Base-by-base conservation (phyloP, 805 yeast species). In the Wickerhamiella qilinensis region DNA sequence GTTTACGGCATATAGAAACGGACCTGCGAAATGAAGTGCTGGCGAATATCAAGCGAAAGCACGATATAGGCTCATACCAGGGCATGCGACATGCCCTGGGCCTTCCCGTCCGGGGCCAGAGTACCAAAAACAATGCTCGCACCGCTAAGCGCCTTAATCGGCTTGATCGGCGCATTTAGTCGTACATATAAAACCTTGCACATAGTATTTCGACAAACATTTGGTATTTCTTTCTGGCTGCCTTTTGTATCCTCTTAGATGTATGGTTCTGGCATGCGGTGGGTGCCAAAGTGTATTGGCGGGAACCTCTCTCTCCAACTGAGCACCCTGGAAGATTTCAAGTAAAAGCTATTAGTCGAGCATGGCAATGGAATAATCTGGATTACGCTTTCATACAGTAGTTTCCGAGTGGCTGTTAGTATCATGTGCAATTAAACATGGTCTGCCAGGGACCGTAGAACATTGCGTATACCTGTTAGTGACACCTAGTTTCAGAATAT, bases 81-180 rank as follows among this genome's bases (percentile, higher is more conserved):
- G 98, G 98, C 63, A 60, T 77, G 54, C 76, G 97, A 62, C 97
- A 91, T 56, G 79, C 85, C 33, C 64, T 75, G 59, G 88, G 93
- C 33, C 45, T 59, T 25, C 91, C 93, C 16, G 88, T 77, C 20
- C 70, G 70, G 56, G 98, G 98, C 51, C 97, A 91, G 67, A 70
- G 78, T 44, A 91, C 98, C 15, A 75, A 83, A 64, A 82, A 79
- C 46, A 91, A 91, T 56, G 94, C 94, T 25, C 68, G 69, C 55
- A 88, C 94, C 20, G 98, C 97, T 17, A 76, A 75, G 63, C 76
- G 74, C 58, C 70, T 88, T 59, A 88, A 88, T 62, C 75, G 71
- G 52, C 59, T 82, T 37, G 78, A 81, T 46, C 77, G 62, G 17
- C 36, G 50, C 15, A 43, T 50, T 16, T 46, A 33, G 37, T 20